Evolutionary conservation across 202 grass and related monocot genomes (phyloP), one percentile per base, ranked within the genome.

Genomic region (Carex arenaria): DNA sequence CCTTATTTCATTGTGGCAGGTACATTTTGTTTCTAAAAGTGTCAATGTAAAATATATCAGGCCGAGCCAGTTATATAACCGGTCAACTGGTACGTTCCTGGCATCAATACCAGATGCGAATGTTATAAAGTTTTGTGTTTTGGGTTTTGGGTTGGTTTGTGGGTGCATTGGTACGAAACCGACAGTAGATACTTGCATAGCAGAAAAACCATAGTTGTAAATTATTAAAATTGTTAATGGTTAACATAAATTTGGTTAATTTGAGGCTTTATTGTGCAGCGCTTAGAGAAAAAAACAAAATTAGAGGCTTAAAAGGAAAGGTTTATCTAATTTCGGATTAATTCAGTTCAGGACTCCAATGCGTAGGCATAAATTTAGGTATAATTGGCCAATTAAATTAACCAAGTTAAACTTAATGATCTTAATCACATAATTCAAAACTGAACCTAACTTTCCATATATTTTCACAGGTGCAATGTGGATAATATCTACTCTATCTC

Each of bases 1-100:
- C 92, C 92, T 14, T 97, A 97, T 72, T 88, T 97, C 78, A 65
- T 91, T 14, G 65, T 94, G 1, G 90, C 94, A 80, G 94, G 94
- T 90, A 82, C 34, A 52, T 52, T 43, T 5, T 26, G 9, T 45
- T 57, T 54, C 20, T 56, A 34, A 4, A 78, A 78, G 3, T 36
- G 19, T 38, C n/a, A 10, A 12, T 61, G 17, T 34, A 10, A 19
- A 10, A 45, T 12, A 42, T 19, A 72, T 72, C 9, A 31, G 10
- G 10, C 10, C 0, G 12, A 64, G 26, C 26, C 26, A 26, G 26
- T 26, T 26, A 26, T 26, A 26, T 26, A 26, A 26, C 26, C 26
- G 26, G 26, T 26, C 26, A 26, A 52, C 70, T 53, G 70, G 70
- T 73, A 73, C 20, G 43, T 71, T n/a, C 1, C 40, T 71, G 18